Conservation (phyloP, 495 filamentous ascomycete species). For the Sporormia fimetaria region DNA sequence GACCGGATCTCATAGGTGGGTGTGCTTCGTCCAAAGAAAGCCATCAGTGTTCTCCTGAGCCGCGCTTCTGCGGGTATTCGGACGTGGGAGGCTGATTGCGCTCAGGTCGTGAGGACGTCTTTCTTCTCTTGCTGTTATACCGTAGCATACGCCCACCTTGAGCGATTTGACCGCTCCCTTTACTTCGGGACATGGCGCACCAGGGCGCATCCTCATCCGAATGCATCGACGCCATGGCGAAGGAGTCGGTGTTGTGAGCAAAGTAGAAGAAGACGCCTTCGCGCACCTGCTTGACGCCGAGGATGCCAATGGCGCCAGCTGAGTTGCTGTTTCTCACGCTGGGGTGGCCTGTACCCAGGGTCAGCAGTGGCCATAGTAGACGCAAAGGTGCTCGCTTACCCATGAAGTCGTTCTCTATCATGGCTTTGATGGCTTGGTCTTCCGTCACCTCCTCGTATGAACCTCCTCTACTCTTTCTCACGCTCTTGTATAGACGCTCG, state of each 20-base stretch:
- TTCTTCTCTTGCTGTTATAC: constrained; percentile 18
- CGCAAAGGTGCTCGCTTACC: constrained; percentile 32
- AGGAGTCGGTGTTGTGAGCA: constrained; percentile 87
- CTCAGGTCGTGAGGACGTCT: constrained; percentile 5
- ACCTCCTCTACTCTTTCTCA: constrained; percentile 47
- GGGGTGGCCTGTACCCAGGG: constrained; percentile 47
- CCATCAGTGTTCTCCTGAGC: too few relatives aligned
- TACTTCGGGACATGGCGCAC: constrained; percentile 71
- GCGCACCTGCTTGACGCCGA: constrained; percentile 67
- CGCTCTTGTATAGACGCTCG: constrained; percentile 58
- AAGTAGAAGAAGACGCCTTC: constrained; percentile 69
- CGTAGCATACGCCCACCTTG: constrained; percentile 32
- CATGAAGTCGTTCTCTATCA: constrained; percentile 73
- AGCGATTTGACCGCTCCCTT: constrained; percentile 29
- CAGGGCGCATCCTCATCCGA: constrained; percentile 56
- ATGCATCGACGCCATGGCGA: constrained; percentile 80
- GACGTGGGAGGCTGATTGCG: too few relatives aligned
- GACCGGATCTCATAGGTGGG: too few relatives aligned
- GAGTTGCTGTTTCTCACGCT: constrained; percentile 61
- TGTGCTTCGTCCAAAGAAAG: too few relatives aligned
- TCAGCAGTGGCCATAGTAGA: constrained; percentile 17
- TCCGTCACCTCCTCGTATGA: constrained; percentile 54
- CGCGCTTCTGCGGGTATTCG: too few relatives aligned
- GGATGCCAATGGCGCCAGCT: constrained; percentile 66
- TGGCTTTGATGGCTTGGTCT: constrained; percentile 55